These are phyloP conservation scores for Polyplosphaeria fusca DNA, from an alignment of 495 filamentous ascomycete species.

Conservation along the genomic window DNA sequence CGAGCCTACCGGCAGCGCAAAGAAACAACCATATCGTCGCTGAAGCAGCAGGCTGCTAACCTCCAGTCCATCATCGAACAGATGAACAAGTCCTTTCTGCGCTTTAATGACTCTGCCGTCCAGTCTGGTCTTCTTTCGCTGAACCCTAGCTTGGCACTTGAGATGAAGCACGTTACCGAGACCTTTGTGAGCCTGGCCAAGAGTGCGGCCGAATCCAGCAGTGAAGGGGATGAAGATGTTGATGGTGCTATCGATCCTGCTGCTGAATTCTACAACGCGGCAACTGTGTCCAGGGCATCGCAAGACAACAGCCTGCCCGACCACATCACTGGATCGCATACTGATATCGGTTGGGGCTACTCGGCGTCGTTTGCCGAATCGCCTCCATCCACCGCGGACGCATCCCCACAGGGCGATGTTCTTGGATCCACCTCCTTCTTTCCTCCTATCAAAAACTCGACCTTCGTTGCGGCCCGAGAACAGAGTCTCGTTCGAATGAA, in stretches of 20 bases:
- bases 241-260: slow-evolving; percentile 14
- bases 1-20: slow-evolving; percentile 81
- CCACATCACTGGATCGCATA: too few species aligned
- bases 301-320: not conserved
- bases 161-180: slow-evolving; percentile 49
- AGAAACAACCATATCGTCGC: slow-evolving; percentile 71
- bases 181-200: slow-evolving; percentile 48
- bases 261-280: slow-evolving; percentile 20
- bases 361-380: not conserved
- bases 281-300: slow-evolving; percentile 1
- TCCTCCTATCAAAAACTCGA: slow-evolving; percentile 9
- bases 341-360: slow-evolving; percentile 28
- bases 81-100: slow-evolving; percentile 69
- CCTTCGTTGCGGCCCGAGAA: slow-evolving; percentile 3
- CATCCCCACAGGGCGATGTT: not conserved
- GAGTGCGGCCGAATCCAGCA: slow-evolving; percentile 34
- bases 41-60: slow-evolving; percentile 63
- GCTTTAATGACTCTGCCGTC: slow-evolving; percentile 61
- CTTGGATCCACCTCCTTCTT: slow-evolving; percentile 11
- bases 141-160: slow-evolving; percentile 39
- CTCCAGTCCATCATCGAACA: slow-evolving; percentile 65
- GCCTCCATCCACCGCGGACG: not conserved
- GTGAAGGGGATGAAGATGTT: slow-evolving; percentile 39
- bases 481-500: not conserved
- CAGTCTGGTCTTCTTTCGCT: slow-evolving; percentile 47